Percentiles rank a stretch among this genome's conserved stretches.
phyloP scores from a whole-genome alignment of 225 moss, liverwort and hornwort genomes.

The Rhytidiadelphus loreus region DNA sequence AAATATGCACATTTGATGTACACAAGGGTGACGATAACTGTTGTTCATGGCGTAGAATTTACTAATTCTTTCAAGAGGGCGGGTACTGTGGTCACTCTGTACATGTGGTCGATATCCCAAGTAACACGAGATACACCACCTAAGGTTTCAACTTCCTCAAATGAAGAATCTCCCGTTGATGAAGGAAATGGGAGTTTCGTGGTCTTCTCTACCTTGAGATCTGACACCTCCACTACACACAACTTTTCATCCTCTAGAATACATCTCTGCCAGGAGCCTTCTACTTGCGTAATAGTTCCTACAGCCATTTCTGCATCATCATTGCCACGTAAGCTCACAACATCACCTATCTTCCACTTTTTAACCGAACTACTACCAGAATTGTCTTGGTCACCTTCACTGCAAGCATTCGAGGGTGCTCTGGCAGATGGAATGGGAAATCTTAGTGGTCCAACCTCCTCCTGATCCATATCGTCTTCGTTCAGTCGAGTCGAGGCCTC shows the following conservation, averaged over 20 bases:
- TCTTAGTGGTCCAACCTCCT: conserved; percentile 14
- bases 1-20: conserved; percentile 17
- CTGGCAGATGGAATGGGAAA: conserved; percentile 9
- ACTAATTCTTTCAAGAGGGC: conserved; percentile 6
- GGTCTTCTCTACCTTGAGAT: conserved; percentile 68
- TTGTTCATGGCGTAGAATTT: conserved; percentile 16
- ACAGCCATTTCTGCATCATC: conserved; percentile 70
- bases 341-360: conserved; percentile 53
- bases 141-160: conserved; percentile 72
- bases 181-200: conserved; percentile 69
- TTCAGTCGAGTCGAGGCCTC: conserved; percentile 41
- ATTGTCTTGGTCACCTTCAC: conserved; percentile 25
- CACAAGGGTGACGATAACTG: not conserved
- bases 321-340: conserved; percentile 53
- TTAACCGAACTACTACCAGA: conserved; percentile 21
- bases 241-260: conserved; percentile 61
- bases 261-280: conserved; percentile 62
- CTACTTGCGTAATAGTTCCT: conserved; percentile 51
- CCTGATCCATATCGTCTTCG: conserved; percentile 51
- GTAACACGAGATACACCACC: conserved; percentile 54
- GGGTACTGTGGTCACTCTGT: conserved; percentile 9
- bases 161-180: conserved; percentile 48
- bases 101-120: conserved; percentile 62
- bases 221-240: conserved; percentile 70
- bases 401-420: conserved; percentile 27